These are phyloP conservation scores for Phyllosticta citriasiana DNA, from an alignment of 2,329 filamentous ascomycete species.

Conservation along the genomic window DNA sequence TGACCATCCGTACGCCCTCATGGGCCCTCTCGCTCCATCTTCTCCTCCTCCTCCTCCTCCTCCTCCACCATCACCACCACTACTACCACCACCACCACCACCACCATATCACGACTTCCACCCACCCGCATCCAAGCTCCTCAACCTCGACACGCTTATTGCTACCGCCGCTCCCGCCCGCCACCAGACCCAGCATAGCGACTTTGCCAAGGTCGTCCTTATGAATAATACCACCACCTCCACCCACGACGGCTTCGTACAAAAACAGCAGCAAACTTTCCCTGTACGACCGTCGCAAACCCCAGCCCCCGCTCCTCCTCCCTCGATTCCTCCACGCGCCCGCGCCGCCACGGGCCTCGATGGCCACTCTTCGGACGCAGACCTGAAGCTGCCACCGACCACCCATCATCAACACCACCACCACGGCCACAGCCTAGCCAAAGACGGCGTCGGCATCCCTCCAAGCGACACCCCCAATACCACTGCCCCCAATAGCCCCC, in stretches of 20 bases:
- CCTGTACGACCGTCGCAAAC: slow-evolving; percentile 13
- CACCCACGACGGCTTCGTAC: slow-evolving; percentile 8
- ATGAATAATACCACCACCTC: slow-evolving; percentile 26
- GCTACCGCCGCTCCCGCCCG: slow-evolving; percentile 6
- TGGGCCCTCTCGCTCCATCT: slow-evolving; percentile 13
- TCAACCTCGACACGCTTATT: slow-evolving; percentile 5
- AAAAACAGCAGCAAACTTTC: slow-evolving; percentile 4
- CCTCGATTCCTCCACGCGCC: slow-evolving; percentile 9
- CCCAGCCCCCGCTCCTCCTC: slow-evolving; percentile 15
- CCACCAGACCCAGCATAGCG: slow-evolving; percentile 37
- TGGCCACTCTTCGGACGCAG: slow-evolving; percentile 14
- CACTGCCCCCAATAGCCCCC: slow-evolving; percentile 52
- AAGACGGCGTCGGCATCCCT: slow-evolving; percentile 41
- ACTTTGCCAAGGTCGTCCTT: slow-evolving; percentile 41
- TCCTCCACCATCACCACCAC: neutral
- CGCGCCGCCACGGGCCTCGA: slow-evolving; percentile 1
- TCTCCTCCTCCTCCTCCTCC: neutral
- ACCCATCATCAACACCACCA: neutral
- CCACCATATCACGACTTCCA: neutral
- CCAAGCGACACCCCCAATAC: slow-evolving; percentile 54
- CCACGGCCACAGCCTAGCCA: slow-evolving; percentile 12
- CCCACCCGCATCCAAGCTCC: slow-evolving; percentile 4
- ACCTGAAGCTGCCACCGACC: slow-evolving; percentile 22
- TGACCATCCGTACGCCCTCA: slow-evolving; percentile 5
- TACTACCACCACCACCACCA: neutral